phyloP scores from a whole-genome alignment of 2,329 filamentous ascomycete species.

The Parafenestella ontariensis region DNA sequence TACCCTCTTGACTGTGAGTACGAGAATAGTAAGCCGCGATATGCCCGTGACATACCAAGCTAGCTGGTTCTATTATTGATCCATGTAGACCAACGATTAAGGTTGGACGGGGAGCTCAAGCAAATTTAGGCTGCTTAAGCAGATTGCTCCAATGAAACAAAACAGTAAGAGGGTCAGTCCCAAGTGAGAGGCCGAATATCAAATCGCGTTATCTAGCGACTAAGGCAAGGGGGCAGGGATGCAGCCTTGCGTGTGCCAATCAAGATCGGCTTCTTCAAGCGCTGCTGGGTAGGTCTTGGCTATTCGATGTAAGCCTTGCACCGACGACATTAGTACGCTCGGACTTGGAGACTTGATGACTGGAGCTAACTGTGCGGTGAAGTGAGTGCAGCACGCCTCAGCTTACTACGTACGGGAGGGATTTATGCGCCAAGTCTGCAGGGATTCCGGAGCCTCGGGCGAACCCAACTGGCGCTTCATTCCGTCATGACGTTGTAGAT shows the following conservation, averaged over 20 bases:
- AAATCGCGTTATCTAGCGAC: neutral
- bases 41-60: slow-evolving; percentile 18
- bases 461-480: slow-evolving; percentile 7
- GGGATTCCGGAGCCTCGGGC: slow-evolving; percentile 13
- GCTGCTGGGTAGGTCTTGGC: too few relatives aligned
- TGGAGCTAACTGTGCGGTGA: neutral
- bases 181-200: neutral
- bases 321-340: neutral
- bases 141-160: too few relatives aligned
- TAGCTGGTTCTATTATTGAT: neutral
- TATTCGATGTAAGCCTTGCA: too few relatives aligned
- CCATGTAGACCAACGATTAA: neutral
- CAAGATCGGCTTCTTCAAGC: neutral
- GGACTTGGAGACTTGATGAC: neutral
- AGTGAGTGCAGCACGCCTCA: slow-evolving; percentile 9
- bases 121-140: neutral
- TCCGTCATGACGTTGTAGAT: slow-evolving; percentile 25
- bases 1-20: slow-evolving; percentile 16
- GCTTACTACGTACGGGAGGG: slow-evolving; percentile 5
- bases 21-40: neutral
- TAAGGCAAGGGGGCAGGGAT: neutral
- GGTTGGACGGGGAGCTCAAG: neutral
- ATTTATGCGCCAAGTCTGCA: slow-evolving; percentile 10
- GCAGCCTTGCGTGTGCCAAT: neutral
- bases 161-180: too few relatives aligned